Evolutionary conservation across 1,284 basidiomycete species (phyloP).

Genomic region (Austropuccinia psidii): DNA sequence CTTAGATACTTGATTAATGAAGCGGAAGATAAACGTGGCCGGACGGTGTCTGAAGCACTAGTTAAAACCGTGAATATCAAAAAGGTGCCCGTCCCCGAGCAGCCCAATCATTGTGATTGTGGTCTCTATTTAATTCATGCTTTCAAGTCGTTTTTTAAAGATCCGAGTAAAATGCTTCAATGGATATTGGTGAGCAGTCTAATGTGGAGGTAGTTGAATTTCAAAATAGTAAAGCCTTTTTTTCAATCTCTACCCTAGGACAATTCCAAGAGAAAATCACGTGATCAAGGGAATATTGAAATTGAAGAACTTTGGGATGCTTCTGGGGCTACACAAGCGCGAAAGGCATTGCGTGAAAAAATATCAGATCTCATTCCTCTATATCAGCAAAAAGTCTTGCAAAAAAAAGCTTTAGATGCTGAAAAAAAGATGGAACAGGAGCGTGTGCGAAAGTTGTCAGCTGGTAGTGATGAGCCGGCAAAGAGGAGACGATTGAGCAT

Average conservation of each 20-base stretch:
- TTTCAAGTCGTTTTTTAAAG: conserved; percentile 60
- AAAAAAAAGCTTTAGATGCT: background rate
- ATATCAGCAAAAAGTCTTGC: background rate
- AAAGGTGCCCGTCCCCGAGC: conserved; percentile 57
- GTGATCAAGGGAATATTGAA: conserved; percentile 10
- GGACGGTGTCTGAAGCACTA: conserved; percentile 48
- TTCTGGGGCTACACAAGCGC: conserved; percentile 11
- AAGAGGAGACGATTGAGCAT: no score
- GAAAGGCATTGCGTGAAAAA: background rate
- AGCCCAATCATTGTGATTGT: conserved; percentile 78
- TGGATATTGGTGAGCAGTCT: conserved; percentile 22
- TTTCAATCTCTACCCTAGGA: background rate
- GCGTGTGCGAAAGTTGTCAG: conserved; percentile 10
- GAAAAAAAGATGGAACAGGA: conserved; percentile 4
- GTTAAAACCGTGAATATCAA: conserved; percentile 44
- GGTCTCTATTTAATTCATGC: conserved; percentile 75
- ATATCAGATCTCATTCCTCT: background rate
- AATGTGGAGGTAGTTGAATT: background rate
- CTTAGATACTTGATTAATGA: conserved; percentile 65
- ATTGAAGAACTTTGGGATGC: background rate
- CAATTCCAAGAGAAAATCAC: background rate
- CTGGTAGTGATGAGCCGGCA: no score
- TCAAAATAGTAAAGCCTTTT: background rate
- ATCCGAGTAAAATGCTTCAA: conserved; percentile 48
- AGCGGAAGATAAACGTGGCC: conserved; percentile 65